phyloP scores from a whole-genome alignment of 257 asterid species.

The Solanum tacnaense region DNA sequence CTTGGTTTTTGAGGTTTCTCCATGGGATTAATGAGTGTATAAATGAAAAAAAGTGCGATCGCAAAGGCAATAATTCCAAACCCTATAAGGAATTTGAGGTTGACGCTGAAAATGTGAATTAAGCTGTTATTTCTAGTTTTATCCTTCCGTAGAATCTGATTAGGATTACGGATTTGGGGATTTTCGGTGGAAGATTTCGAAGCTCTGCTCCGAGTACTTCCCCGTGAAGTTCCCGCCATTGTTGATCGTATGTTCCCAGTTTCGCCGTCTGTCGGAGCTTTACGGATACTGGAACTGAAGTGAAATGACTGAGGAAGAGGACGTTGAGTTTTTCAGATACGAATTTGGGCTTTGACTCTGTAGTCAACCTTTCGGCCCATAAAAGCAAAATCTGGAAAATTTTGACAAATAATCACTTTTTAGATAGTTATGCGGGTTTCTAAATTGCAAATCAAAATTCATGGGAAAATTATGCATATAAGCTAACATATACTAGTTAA shows the following conservation, averaged over 20 bases:
- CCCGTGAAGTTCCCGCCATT: conserved; percentile 55
- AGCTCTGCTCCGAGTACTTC: conserved; percentile 27
- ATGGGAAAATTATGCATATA: too few relatives aligned
- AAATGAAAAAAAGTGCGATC: conserved; percentile 26
- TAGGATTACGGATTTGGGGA: conserved; percentile 4
- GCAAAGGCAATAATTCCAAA: conserved; percentile 25
- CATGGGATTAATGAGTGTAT: conserved; percentile 15
- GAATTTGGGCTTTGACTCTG: neutral
- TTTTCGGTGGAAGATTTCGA: conserved; percentile 19
- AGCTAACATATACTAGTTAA: neutral
- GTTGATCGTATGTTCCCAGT: neutral
- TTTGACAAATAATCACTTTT: neutral
- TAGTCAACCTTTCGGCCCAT: neutral
- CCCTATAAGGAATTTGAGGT: conserved; percentile 17
- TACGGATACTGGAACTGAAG: neutral
- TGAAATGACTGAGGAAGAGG: neutral
- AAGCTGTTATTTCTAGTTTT: conserved; percentile 17
- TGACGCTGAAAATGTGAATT: conserved; percentile 20
- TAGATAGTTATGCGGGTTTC: neutral
- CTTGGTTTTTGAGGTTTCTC: conserved; percentile 45
- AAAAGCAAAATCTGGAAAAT: neutral
- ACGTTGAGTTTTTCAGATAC: neutral
- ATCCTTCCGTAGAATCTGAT: conserved; percentile 21
- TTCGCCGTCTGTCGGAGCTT: neutral
- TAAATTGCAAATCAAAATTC: neutral